Evolutionary conservation across 768 basidiomycete genomes (phyloP), one percentile per base, ranked within the genome.

Genomic region (Leccinum obscurum): DNA sequence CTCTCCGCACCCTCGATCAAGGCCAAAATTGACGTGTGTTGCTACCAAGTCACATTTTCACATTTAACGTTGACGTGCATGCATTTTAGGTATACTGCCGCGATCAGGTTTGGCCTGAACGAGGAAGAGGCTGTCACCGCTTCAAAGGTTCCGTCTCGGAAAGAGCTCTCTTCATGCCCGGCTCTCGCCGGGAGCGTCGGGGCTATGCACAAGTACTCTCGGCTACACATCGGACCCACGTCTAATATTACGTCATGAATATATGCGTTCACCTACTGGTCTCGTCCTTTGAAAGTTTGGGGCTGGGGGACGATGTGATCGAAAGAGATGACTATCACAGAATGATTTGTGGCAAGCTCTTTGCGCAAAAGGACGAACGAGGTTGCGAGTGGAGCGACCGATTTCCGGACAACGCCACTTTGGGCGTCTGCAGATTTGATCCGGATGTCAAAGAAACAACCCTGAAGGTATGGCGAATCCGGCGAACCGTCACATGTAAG

Each of bases 391-490:
- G 11, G 17, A 26, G 4, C n/a, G 22, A 56, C 55, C 35, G 59
- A 50, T 52, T 51, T 64, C 52, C 54, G n/a, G 49, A 58, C 57
- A 24, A 49, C 39, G 54, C 56, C 26, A 13, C 4, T 17, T 22
- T 52, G 52, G 52, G 30, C 9, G 44, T 13, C n/a, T 7, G 44
- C 24, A 17, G 54, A 44, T 22, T 52, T 66, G 64, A 68, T 68
- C 66, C 59, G 58, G 50, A 50, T n/a, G 53, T 53, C 49, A 56
- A 28, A n/a, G 51, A 20, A 46, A 26, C 46, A 66, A 22, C 65
- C 65, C 66, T 66, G 65, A 61, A 41, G 54, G 34, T 8, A 32
- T 13, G 44, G 64, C 59, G 66, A 63, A 68, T 66, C 66, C 56
- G 60, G 44, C 7, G 24, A 14, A 34, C 32, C 32, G 32, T 32